phyloP scores from a whole-genome alignment of 1,284 basidiomycete genomes.

The Golubevia sp. region DNA sequence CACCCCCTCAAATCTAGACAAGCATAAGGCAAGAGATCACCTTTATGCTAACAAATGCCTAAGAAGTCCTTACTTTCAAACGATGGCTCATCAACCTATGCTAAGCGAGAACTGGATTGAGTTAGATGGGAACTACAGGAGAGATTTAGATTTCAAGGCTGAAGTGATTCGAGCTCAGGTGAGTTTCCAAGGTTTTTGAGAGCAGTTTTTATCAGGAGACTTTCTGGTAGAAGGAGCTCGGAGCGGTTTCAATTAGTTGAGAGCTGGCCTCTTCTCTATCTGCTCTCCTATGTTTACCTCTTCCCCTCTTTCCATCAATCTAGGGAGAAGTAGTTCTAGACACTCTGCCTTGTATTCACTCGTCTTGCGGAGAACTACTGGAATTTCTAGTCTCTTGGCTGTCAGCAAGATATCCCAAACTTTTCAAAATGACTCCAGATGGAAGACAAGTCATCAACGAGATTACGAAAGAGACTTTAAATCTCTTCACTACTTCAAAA shows the following conservation, averaged over 20 bases:
- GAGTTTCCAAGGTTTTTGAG: too few species aligned
- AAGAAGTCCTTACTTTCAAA: conserved; percentile 32
- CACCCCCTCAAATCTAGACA: conserved; percentile 29
- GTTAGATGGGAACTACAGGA: conserved; percentile 63
- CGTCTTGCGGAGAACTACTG: conserved; percentile 63
- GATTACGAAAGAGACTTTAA: conserved; percentile 54
- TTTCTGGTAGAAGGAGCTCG: too few species aligned
- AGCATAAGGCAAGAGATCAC: conserved; percentile 51
- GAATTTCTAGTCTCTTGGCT: conserved; percentile 63
- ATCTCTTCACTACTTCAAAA: background rate
- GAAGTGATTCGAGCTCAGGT: conserved; percentile 59
- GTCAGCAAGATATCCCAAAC: conserved; percentile 63
- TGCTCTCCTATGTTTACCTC: too few species aligned
- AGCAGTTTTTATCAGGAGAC: too few species aligned
- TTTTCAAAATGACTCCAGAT: conserved; percentile 52
- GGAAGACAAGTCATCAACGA: conserved; percentile 61
- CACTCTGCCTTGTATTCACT: conserved; percentile 63
- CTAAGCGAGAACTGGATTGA: conserved; percentile 65
- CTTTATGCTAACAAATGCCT: conserved; percentile 33
- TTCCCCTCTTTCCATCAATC: too few species aligned
- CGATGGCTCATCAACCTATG: conserved; percentile 63
- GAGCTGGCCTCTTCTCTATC: too few species aligned
- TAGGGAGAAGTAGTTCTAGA: conserved; percentile 62
- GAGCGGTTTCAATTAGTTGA: too few species aligned
- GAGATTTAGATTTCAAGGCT: conserved; percentile 63